Conservation (phyloP, 1,284 basidiomycete genomes). For the Taiwanofungus camphoratus region DNA sequence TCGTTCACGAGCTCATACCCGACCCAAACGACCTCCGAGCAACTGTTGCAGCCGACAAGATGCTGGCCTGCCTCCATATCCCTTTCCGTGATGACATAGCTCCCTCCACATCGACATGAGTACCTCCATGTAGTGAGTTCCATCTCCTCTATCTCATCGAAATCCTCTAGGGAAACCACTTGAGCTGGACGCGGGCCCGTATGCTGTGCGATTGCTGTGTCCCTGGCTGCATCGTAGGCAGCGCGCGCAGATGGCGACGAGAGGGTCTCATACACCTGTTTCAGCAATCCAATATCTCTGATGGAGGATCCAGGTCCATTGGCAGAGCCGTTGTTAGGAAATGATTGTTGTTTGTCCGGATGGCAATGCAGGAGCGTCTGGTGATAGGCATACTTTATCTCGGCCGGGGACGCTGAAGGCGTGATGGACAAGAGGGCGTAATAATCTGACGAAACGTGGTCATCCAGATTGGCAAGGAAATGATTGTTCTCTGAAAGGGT, state of each 20-base stretch:
- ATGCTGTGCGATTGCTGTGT: neutral
- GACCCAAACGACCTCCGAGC: constrained; percentile 75
- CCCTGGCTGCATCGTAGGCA: constrained; percentile 41
- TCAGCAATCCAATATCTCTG: constrained; percentile 49
- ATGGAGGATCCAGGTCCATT: constrained; percentile 4
- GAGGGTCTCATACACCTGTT: constrained; percentile 56
- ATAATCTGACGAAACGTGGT: constrained; percentile 19
- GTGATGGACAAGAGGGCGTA: constrained; percentile 31
- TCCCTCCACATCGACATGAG: constrained; percentile 65
- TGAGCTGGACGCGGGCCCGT: constrained; percentile 63
- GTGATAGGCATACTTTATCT: constrained; percentile 70
- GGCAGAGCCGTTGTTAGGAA: constrained; percentile 9
- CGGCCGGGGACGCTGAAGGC: constrained; percentile 27
- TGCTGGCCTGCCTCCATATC: constrained; percentile 64
- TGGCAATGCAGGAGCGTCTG: constrained; percentile 56
- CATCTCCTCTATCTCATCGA: constrained; percentile 31
- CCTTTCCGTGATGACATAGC: constrained; percentile 47
- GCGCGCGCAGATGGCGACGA: constrained; percentile 40
- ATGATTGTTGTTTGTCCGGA: constrained; percentile 53
- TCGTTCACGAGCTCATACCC: constrained; percentile 60
- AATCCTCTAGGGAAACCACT: constrained; percentile 71
- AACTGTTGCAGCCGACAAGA: constrained; percentile 61
- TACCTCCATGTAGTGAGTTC: constrained; percentile 41
- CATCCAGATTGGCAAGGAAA: constrained; percentile 12
- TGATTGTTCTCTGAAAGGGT: neutral